Base-by-base conservation (phyloP, 2,329 filamentous ascomycete genomes). In the Epichloe festucae region DNA sequence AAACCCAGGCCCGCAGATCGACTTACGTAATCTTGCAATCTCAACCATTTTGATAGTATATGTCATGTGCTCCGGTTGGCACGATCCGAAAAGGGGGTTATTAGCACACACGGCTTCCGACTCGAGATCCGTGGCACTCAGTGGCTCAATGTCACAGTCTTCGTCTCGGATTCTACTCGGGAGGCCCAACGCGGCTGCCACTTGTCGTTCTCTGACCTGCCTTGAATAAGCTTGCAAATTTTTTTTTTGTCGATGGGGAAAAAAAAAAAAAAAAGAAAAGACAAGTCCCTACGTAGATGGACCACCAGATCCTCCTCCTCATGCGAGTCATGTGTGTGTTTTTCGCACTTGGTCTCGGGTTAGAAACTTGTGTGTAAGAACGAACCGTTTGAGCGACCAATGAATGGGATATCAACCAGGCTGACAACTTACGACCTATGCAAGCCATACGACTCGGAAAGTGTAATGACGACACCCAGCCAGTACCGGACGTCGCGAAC, bases 271-370 rank as follows among this genome's bases (percentile, higher is more conserved):
- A 4, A 38, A 14, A n/a, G 19, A 34, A n/a, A n/a, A 39, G 5
- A 6, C 21, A 11, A 36, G 6, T 3, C 14, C 73, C 64, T 46
- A 75, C 67, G 50, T 78, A 77, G 7, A 77, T 68, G 5, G 73
- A 73, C 75, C 75, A 78, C 73, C 75, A 78, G 6, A 78, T 70
- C 5, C 74, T 60, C 52, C 72, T 69, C 57, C 72, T 69, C 36
- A 76, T 55, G 3, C 60, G 58, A 1, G 62, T 59, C 10, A 56
- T 52, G 35, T 63, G 60, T 5, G 59, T 57, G 11, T 60, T 59
- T 48, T 60, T 63, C 0, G 58, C 59, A 14, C 58, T 58, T 17
- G 57, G 64, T 19, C 53, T 63, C 63, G 62, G 58, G 15, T 59
- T 63, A 15, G 36, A 21, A 7, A 34, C 21, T 36, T 27, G 36